Percentiles rank a stretch among this genome's conserved stretches.
These are phyloP conservation scores for Cryptococcus deneoformans DNA, from an alignment of 1,284 basidiomycete genomes.

Conservation along the genomic window DNA sequence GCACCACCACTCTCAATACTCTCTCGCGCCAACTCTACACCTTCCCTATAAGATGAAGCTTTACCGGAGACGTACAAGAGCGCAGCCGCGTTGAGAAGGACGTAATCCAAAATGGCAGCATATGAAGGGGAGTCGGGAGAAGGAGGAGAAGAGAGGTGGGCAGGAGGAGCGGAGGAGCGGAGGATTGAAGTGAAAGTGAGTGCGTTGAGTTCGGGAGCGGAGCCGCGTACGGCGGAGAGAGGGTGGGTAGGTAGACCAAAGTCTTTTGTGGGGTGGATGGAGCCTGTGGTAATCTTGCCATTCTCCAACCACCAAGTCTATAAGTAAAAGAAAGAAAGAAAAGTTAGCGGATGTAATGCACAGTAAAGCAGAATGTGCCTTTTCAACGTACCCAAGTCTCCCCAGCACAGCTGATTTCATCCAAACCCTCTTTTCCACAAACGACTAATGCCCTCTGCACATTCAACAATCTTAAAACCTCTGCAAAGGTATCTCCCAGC, in stretches of 20 bases:
- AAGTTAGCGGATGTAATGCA: neutral
- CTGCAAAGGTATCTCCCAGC: conserved; percentile 81
- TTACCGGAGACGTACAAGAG: conserved; percentile 74
- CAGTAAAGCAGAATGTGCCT: neutral
- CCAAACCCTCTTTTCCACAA: conserved; percentile 86
- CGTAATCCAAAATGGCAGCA: conserved; percentile 70
- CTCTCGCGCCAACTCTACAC: conserved; percentile 67
- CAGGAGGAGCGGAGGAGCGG: conserved; percentile 31
- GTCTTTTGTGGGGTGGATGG: conserved; percentile 51
- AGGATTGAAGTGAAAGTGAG: conserved; percentile 53
- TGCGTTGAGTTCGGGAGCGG: conserved; percentile 67
- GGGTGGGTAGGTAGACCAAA: conserved; percentile 74
- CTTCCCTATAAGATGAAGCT: conserved; percentile 67
- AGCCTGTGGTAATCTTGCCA: conserved; percentile 46
- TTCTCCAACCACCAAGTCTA: conserved; percentile 54
- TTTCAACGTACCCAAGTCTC: conserved; percentile 68
- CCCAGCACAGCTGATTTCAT: conserved; percentile 93
- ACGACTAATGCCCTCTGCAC: conserved; percentile 86
- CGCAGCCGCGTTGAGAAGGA: conserved; percentile 80
- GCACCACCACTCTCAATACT: conserved; percentile 71
- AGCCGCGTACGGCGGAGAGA: conserved; percentile 66
- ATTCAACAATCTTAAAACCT: conserved; percentile 60
- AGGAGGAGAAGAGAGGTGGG: conserved; percentile 43
- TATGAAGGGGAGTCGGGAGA: conserved; percentile 54
- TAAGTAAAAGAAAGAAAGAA: neutral